phyloP scores from a whole-genome alignment of 2,329 filamentous ascomycete genomes.

The Aspergillus hortae region DNA sequence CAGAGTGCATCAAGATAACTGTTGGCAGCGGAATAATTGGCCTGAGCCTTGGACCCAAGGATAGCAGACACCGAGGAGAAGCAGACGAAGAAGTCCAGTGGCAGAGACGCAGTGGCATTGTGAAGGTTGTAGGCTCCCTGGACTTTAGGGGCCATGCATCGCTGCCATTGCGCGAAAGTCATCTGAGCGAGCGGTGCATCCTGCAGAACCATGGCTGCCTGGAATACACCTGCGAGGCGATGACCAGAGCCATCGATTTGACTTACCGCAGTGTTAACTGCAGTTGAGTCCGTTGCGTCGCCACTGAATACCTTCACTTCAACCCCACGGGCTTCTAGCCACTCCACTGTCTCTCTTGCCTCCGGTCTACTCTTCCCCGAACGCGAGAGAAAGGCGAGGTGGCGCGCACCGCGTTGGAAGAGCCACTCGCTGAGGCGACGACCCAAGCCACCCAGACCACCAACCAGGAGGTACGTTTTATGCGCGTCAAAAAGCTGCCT shows the following conservation, averaged over 20 bases:
- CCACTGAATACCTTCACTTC: not conserved
- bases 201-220: conserved; percentile 4
- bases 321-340: not conserved
- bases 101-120: not conserved
- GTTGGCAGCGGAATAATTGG: conserved; percentile 3
- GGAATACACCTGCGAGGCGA: conserved; percentile 1
- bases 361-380: not conserved
- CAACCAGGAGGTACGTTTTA: conserved; percentile 4
- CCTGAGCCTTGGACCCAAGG: conserved; percentile 2
- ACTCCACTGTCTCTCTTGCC: not conserved
- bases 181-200: not conserved
- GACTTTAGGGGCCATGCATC: not conserved
- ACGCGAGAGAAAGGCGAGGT: conserved; percentile 3
- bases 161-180: conserved; percentile 1
- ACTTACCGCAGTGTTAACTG: not conserved
- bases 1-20: too few relatives aligned
- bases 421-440: conserved; percentile 2
- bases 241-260: not conserved
- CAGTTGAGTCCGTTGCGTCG: not conserved
- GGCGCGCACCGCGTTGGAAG: not conserved
- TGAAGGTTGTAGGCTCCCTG: not conserved
- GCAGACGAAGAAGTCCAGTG: conserved; percentile 7
- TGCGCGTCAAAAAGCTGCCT: not conserved
- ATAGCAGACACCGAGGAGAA: conserved; percentile 1
- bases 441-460: conserved; percentile 7